Conservation (phyloP, 2,329 filamentous ascomycete genomes). For the Botryotinia calthae region DNA sequence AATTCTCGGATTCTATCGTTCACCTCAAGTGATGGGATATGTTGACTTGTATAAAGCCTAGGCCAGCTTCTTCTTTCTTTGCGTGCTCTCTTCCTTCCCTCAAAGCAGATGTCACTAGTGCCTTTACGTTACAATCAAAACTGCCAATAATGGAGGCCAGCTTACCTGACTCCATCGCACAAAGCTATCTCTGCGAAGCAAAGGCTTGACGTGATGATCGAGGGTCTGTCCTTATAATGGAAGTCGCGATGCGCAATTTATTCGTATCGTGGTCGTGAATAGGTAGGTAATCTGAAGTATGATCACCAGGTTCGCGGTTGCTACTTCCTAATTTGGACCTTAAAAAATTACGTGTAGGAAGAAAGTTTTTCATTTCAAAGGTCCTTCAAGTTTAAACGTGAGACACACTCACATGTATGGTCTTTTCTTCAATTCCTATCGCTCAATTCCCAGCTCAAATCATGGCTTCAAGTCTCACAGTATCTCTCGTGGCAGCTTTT, state of each 20-base stretch:
- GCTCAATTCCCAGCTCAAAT: not conserved
- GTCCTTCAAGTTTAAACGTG: not conserved
- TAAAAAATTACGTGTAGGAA: not conserved
- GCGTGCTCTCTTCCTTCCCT: not conserved
- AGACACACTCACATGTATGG: not conserved
- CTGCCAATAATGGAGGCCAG: not conserved
- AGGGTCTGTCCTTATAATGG: not conserved
- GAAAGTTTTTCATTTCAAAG: not conserved
- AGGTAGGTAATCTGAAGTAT: not conserved
- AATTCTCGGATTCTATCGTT: not conserved
- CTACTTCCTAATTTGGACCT: not conserved
- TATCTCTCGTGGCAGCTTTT: slow-evolving; percentile 46
- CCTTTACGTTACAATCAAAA: not conserved
- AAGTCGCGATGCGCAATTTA: not conserved
- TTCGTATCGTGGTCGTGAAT: not conserved
- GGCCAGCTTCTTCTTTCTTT: not conserved
- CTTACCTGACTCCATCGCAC: not conserved
- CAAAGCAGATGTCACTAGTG: not conserved
- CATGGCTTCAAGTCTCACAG: slow-evolving; percentile 34
- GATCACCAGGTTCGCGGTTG: not conserved
- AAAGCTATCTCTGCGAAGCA: not conserved
- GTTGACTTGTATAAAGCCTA: not conserved
- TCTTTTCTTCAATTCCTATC: not conserved
- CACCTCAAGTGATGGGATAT: not conserved
- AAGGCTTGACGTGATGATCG: not conserved